Base-by-base conservation (phyloP, 441 rosid genomes). In the Omphalea diandra region DNA sequence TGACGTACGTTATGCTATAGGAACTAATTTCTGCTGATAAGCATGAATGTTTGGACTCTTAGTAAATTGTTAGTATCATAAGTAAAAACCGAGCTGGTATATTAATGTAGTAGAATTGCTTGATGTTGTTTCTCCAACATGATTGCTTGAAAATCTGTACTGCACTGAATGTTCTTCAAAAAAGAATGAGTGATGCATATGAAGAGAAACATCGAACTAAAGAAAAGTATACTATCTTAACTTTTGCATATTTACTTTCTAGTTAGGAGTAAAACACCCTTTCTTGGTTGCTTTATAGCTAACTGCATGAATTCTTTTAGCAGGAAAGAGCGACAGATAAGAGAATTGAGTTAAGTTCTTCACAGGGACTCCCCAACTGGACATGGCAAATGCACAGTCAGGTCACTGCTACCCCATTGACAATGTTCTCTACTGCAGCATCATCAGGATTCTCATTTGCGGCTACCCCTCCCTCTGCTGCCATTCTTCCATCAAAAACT, bases 381-480 rank as follows among this genome's bases (percentile, higher is more conserved):
- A 78, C 80, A 35, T 87, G 91, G 87, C 89, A 86, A 85, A 79
- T 75, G 86, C 88, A 85, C 58, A 76, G 87, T 71, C 88, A 81
- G 72, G 76, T 75, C 74, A 75, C 73, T 70, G 73, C 80, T 72
- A 75, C 78, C 60, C 82, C 87, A 64, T 41, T 79, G 78, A 78
- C 88, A 73, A 68, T 82, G 88, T 81, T 80, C 75, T 80, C 96
- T 55, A 77, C 86, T 84, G 98, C 98, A 94, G 97, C 98, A 91
- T 94, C 98, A 91, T 94, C 98, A 94, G 91, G 98, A 94, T 94
- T 94, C 98, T 90, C 96, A 70, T 81, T 76, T 74, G 80, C 89
- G 73, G 83, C 89, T 58, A 72, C 79, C 73, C 77, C 87, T 31
- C 83, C 76, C 63, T 60, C 87, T 49, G 81, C 90, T 74, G 82